Evolutionary conservation across 352 stramenopile genomes (phyloP).

Genomic region (Phytophthora kernoviae): DNA sequence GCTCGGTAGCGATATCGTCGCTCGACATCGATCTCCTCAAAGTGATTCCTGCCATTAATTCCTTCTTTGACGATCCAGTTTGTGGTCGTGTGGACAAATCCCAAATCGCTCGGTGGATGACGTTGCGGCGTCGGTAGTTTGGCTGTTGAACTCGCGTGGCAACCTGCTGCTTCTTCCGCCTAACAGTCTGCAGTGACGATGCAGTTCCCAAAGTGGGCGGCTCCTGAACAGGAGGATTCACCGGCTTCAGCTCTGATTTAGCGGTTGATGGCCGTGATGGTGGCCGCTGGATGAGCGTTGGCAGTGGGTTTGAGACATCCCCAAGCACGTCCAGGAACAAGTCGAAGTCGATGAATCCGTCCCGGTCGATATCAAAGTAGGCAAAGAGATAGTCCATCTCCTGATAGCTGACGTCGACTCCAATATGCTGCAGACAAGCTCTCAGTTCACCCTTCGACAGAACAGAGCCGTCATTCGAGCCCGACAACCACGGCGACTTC

Average conservation of each 20-base stretch:
- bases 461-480: slow-evolving; percentile 46
- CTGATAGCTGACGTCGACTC: slow-evolving; percentile 64
- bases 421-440: slow-evolving; percentile 52
- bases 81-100: slow-evolving; percentile 2
- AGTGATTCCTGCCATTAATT: neutral
- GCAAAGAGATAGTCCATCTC: slow-evolving; percentile 74
- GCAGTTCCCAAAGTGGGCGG: neutral
- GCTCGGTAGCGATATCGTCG: slow-evolving; percentile 35
- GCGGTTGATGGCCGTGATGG: neutral
- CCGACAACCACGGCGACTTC: slow-evolving; percentile 43
- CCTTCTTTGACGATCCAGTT: neutral
- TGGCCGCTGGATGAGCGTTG: slow-evolving; percentile 5
- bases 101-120: slow-evolving; percentile 29
- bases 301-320: slow-evolving; percentile 19
- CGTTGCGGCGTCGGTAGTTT: slow-evolving; percentile 26
- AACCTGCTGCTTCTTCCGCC: neutral
- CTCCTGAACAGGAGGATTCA: neutral
- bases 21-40: slow-evolving; percentile 22
- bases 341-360: slow-evolving; percentile 72
- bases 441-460: slow-evolving; percentile 71
- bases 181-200: slow-evolving; percentile 8
- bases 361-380: slow-evolving; percentile 66
- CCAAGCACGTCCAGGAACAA: slow-evolving; percentile 69
- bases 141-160: slow-evolving; percentile 14
- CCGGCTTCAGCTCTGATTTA: neutral